phyloP scores from a whole-genome alignment of 192 early-diverging fungal genomes.

The Haplosporangium gracile region DNA sequence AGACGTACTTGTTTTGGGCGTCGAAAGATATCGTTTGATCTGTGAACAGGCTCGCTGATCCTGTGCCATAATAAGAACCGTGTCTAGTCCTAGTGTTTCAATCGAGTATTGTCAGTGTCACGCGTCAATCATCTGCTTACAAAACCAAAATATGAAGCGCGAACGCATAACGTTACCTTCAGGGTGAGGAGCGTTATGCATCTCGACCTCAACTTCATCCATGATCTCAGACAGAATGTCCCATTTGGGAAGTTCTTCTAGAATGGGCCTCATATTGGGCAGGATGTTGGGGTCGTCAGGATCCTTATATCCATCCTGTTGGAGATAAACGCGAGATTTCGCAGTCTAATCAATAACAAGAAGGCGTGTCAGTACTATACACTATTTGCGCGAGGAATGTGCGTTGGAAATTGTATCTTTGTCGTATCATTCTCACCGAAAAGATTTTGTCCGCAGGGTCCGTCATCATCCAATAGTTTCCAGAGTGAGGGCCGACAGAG shows the following conservation, averaged over 20 bases:
- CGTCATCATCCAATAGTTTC: constrained; percentile 85
- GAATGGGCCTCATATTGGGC: constrained; percentile 72
- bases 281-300: constrained; percentile 72
- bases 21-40: constrained; percentile 68
- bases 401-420: not conserved
- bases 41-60: constrained; percentile 75
- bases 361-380: not conserved
- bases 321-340: constrained; percentile 60
- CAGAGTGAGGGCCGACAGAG: constrained; percentile 60
- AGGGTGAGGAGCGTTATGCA: constrained; percentile 39
- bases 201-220: constrained; percentile 84
- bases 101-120: not conserved
- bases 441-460: constrained; percentile 90
- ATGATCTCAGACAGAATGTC: constrained; percentile 75
- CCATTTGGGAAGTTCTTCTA: constrained; percentile 98
- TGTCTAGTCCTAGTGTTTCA: constrained; percentile 27
- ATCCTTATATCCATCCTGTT: constrained; percentile 22
- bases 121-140: not conserved
- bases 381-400: constrained; percentile 57
- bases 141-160: not conserved
- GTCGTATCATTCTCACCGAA: constrained; percentile 52
- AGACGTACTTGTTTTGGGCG: constrained; percentile 19
- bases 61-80: constrained; percentile 80
- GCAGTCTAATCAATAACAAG: constrained; percentile 47
- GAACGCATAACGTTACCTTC: constrained; percentile 17